A percentile compares a stretch with the other conserved stretches of the same genome.
phyloP scores from a whole-genome alignment of 495 filamentous ascomycete species.

The Neurospora cerealis region DNA sequence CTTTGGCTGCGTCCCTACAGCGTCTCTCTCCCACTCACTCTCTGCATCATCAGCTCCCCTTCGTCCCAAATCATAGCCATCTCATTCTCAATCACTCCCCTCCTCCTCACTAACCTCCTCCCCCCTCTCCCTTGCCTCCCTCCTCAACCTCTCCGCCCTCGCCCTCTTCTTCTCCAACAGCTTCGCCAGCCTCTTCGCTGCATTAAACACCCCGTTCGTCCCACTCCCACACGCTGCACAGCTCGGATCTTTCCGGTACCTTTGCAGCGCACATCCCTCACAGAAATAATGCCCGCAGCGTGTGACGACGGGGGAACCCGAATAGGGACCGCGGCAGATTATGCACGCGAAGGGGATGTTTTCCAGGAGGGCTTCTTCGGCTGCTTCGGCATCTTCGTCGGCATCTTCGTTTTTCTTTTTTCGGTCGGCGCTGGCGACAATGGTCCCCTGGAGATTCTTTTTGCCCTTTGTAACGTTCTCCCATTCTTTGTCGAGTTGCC shows the following conservation, averaged over 20 bases:
- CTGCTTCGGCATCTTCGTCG: constrained; percentile 45
- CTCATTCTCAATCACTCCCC: not conserved
- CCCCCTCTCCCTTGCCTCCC: constrained; percentile 61
- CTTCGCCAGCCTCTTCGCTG: constrained; percentile 71
- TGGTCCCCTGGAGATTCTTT: constrained; percentile 50
- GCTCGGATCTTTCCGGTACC: constrained; percentile 66
- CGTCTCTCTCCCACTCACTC: not conserved
- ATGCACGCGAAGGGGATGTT: constrained; percentile 94
- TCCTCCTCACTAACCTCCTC: constrained; percentile 58
- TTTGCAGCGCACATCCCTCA: constrained; percentile 71
- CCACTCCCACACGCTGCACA: constrained; percentile 80
- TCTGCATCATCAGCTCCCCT: not conserved
- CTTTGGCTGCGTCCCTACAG: not conserved
- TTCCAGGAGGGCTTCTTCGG: constrained; percentile 68
- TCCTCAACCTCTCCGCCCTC: constrained; percentile 52
- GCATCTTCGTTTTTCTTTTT: constrained; percentile 19
- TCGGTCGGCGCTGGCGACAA: constrained; percentile 50
- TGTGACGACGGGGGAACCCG: constrained; percentile 64
- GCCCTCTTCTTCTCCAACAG: constrained; percentile 77
- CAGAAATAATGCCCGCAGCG: constrained; percentile 96
- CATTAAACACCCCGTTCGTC: constrained; percentile 84
- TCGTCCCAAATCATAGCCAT: too few species aligned
- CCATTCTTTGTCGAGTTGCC: constrained; percentile 94
- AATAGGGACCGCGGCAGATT: constrained; percentile 77
- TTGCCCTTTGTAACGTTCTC: constrained; percentile 73